These are phyloP conservation scores for Trichoderma koningii DNA, from an alignment of 2,329 filamentous ascomycete species.

Conservation along the genomic window DNA sequence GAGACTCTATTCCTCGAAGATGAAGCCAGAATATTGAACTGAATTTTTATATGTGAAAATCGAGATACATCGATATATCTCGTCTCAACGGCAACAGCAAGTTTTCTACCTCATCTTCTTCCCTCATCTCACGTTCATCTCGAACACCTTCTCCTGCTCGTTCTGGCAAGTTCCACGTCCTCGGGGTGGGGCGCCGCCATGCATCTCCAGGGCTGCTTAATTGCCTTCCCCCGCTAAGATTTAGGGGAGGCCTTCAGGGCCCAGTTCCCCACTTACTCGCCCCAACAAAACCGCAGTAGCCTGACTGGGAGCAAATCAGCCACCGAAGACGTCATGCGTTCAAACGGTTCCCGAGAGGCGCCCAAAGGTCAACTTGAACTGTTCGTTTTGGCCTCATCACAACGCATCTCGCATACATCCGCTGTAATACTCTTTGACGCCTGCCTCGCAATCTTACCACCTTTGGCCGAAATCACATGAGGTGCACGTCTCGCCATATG, in stretches of 20 bases:
- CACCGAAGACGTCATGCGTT: conserved; percentile 36
- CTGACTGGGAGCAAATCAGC: conserved; percentile 13
- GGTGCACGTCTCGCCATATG: neutral
- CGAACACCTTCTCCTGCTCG: neutral
- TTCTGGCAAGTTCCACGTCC: conserved; percentile 4
- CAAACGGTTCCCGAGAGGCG: neutral
- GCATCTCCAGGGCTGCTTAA: conserved; percentile 14
- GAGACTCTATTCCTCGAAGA: neutral
- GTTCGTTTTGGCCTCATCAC: neutral
- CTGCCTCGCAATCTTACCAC: conserved; percentile 4
- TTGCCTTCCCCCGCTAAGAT: conserved; percentile 12
- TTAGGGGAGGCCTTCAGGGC: conserved; percentile 8
- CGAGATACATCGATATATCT: no score
- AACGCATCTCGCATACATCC: no score
- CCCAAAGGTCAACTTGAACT: conserved; percentile 3
- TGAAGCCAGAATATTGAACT: neutral
- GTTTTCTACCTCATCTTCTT: no score
- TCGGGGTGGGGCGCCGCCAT: neutral
- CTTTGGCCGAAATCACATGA: neutral
- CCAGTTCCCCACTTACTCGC: conserved; percentile 1
- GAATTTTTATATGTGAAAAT: neutral
- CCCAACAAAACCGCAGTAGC: conserved; percentile 20
- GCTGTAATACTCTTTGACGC: neutral
- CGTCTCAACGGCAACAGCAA: no score
- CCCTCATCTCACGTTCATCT: neutral